phyloP scores from a whole-genome alignment of 2,329 filamentous ascomycete genomes.

The Neopestalotiopsis rosae region DNA sequence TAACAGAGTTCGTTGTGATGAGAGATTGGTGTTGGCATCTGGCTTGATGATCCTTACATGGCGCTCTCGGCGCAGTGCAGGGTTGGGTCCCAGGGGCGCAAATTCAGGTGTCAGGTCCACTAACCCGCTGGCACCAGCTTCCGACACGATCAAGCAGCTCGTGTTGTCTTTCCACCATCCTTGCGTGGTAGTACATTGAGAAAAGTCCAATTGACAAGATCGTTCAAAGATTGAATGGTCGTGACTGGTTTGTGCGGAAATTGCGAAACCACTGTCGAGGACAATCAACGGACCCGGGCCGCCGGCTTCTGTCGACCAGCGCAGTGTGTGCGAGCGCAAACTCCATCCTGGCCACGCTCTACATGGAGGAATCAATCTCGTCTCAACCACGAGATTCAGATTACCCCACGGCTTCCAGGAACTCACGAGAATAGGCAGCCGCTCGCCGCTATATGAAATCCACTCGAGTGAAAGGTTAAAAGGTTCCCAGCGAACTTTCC shows the following conservation, averaged over 20 bases:
- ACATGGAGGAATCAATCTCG: constrained; percentile 4
- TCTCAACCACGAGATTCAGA: constrained; percentile 2
- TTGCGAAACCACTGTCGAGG: constrained; percentile 17
- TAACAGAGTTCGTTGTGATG: constrained; percentile 11
- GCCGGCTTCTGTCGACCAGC: no score
- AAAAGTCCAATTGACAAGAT: background rate
- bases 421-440: constrained; percentile 6
- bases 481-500: constrained; percentile 24
- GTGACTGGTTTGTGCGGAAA: background rate
- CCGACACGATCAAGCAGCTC: constrained; percentile 6
- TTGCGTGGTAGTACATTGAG: background rate
- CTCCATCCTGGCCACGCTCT: constrained; percentile 16
- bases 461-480: background rate
- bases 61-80: background rate
- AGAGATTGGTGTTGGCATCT: constrained; percentile 16
- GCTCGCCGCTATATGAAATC: background rate
- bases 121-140: constrained; percentile 10
- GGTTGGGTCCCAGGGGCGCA: background rate
- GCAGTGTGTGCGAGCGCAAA: constrained; percentile 12
- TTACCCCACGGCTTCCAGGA: constrained; percentile 16
- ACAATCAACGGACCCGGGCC: background rate
- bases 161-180: constrained; percentile 8
- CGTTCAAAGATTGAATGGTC: constrained; percentile 10
- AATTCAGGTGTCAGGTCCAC: constrained; percentile 3
- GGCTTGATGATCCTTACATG: constrained; percentile 13